These are phyloP conservation scores for Naumovozyma dairenensis DNA, from an alignment of 805 yeast genomes.

Conservation along the genomic window DNA sequence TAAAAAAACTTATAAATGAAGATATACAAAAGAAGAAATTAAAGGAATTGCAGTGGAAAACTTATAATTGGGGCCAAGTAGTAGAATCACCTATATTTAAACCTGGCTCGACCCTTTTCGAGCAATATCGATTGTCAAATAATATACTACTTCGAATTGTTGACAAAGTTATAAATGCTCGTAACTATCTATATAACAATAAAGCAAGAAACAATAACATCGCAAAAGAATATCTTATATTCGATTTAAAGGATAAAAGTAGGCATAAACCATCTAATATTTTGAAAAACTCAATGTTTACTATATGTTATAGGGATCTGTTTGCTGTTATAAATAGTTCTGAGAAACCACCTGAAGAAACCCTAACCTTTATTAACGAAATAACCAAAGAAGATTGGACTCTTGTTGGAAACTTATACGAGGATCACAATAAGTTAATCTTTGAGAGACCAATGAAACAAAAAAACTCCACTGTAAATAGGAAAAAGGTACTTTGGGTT, in stretches of 20 bases:
- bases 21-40: constrained; percentile 13
- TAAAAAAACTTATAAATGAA: constrained; percentile 14
- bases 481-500: not conserved
- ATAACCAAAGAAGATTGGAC: constrained; percentile 21
- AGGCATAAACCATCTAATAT: constrained; percentile 4
- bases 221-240: constrained; percentile 4
- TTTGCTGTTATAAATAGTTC: constrained; percentile 21
- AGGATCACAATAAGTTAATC: constrained; percentile 13
- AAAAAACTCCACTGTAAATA: not conserved
- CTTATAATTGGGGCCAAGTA: constrained; percentile 18
- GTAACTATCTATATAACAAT: not conserved
- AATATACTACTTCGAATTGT: too few relatives aligned
- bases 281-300: constrained; percentile 10
- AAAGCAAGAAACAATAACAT: not conserved
- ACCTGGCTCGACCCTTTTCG: constrained; percentile 15
- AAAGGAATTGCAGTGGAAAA: constrained; percentile 13
- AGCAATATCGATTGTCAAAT: not conserved
- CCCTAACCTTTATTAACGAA: constrained; percentile 12
- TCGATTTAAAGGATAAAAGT: constrained; percentile 9
- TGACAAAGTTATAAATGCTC: not conserved
- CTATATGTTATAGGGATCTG: constrained; percentile 18
- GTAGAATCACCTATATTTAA: constrained; percentile 6
- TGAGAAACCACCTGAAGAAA: constrained; percentile 18
- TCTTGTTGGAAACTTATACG: constrained; percentile 18
- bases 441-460: constrained; percentile 10